Evolutionary conservation across 495 filamentous ascomycete genomes (phyloP).

Genomic region (Xylaria curta): DNA sequence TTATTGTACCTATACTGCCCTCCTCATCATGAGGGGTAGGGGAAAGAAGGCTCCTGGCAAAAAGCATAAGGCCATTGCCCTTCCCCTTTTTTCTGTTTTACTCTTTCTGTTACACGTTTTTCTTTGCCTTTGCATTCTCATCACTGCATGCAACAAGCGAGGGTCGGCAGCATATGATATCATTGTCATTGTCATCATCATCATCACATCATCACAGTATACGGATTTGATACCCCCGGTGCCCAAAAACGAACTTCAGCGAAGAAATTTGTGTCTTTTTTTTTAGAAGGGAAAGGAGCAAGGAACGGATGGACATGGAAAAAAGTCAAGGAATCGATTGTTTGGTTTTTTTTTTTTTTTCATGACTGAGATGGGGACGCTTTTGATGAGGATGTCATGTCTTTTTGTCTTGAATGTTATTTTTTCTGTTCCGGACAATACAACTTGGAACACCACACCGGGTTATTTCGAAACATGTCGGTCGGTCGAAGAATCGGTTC

Average conservation of each 20-base stretch:
- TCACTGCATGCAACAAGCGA: conserved; percentile 23
- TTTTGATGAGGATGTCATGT: not conserved
- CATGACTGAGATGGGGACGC: not conserved
- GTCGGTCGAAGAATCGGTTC: not conserved
- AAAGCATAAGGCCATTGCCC: not conserved
- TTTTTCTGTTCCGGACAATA: not conserved
- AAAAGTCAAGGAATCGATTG: conserved; percentile 2
- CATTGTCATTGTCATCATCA: conserved; percentile 11
- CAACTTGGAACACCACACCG: not conserved
- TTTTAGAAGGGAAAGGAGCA: not conserved
- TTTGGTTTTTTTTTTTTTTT: not conserved
- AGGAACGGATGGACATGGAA: not conserved
- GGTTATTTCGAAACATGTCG: not conserved
- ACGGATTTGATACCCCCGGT: conserved; percentile 21
- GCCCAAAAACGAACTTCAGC: not conserved
- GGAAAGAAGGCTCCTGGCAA: not conserved
- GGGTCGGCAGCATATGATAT: conserved; percentile 15
- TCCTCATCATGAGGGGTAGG: not conserved
- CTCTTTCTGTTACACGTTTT: not conserved
- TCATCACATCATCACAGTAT: conserved; percentile 9
- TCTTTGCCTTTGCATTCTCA: not conserved
- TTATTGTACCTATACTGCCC: conserved; percentile 10
- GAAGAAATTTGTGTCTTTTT: conserved; percentile 9
- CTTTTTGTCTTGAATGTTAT: not conserved
- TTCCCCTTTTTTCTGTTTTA: not conserved